Percentiles rank a stretch among this genome's conserved stretches.
phyloP scores from a whole-genome alignment of 768 basidiomycete species.

The Phlebiopsis gigantea region DNA sequence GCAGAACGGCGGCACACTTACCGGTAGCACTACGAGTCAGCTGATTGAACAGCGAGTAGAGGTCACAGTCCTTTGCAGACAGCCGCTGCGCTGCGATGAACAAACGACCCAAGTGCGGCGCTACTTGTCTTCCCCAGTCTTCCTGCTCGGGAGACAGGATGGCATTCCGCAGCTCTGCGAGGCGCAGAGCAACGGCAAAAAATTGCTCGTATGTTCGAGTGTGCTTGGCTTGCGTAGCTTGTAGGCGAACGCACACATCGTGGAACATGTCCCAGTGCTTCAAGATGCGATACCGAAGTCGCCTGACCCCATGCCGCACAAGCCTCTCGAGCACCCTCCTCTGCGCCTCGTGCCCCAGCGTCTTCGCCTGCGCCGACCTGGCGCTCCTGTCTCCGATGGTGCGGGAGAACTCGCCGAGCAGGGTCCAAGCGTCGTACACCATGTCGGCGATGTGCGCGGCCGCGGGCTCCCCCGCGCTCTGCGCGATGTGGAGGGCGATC shows the following conservation, averaged over 20 bases:
- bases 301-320: not conserved
- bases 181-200: not conserved
- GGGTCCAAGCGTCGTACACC: not conserved
- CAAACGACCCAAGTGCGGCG: not conserved
- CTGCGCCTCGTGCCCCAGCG: slow-evolving; percentile 2
- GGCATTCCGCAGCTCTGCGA: not conserved
- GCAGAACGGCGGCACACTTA: not conserved
- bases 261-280: slow-evolving; percentile 4
- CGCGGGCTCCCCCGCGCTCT: not conserved
- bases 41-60: not conserved
- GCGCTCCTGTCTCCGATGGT: not conserved
- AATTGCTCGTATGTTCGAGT: not conserved
- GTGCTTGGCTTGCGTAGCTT: not conserved
- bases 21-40: not conserved
- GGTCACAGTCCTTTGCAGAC: not conserved
- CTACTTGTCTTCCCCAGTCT: slow-evolving; percentile 1
- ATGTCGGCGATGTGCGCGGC: not conserved
- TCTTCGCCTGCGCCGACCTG: not conserved
- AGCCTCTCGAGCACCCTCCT: not conserved
- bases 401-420: not conserved
- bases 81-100: not conserved
- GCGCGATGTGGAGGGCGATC: not conserved
- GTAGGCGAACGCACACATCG: not conserved
- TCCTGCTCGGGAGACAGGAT: not conserved
- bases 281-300: not conserved